These are phyloP conservation scores for Erodium moschatum DNA, from an alignment of 441 rosid species.

Conservation along the genomic window DNA sequence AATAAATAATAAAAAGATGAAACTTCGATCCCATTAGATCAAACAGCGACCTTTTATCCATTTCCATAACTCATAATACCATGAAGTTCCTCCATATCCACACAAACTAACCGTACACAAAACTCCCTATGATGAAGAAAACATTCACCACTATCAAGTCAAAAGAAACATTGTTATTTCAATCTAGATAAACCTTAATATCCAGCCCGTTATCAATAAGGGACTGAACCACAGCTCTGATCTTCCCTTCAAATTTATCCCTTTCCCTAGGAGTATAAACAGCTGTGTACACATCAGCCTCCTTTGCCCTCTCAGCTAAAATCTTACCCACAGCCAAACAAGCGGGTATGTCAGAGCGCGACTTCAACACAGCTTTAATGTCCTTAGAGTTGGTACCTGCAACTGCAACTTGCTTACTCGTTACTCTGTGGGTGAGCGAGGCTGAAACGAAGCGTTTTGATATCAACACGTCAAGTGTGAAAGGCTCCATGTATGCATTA, in stretches of 20 bases:
- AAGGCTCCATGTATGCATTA: slow-evolving; percentile 79
- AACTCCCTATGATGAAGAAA: background rate
- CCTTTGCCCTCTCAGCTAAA: slow-evolving; percentile 67
- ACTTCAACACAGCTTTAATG: slow-evolving; percentile 62
- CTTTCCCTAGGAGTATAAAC: slow-evolving; percentile 71
- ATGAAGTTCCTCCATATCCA: background rate
- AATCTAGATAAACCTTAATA: slow-evolving; percentile 69
- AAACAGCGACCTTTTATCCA: background rate
- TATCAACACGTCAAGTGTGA: slow-evolving; percentile 74
- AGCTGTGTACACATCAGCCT: slow-evolving; percentile 77
- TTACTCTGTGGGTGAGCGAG: slow-evolving; percentile 75
- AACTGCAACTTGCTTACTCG: slow-evolving; percentile 78
- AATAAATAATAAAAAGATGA: background rate
- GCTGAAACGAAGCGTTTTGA: slow-evolving; percentile 87
- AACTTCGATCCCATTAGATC: background rate
- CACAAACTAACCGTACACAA: background rate
- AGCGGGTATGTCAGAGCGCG: slow-evolving; percentile 74
- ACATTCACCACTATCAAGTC: background rate
- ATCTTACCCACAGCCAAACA: slow-evolving; percentile 66
- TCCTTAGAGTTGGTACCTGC: slow-evolving; percentile 91
- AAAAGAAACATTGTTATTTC: slow-evolving; percentile 16
- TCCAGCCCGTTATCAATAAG: slow-evolving; percentile 79
- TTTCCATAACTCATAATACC: slow-evolving; percentile 1
- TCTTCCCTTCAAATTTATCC: slow-evolving; percentile 88
- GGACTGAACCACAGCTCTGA: slow-evolving; percentile 84